Base-by-base conservation (phyloP, 768 basidiomycete species). In the Amanita polypyramis region DNA sequence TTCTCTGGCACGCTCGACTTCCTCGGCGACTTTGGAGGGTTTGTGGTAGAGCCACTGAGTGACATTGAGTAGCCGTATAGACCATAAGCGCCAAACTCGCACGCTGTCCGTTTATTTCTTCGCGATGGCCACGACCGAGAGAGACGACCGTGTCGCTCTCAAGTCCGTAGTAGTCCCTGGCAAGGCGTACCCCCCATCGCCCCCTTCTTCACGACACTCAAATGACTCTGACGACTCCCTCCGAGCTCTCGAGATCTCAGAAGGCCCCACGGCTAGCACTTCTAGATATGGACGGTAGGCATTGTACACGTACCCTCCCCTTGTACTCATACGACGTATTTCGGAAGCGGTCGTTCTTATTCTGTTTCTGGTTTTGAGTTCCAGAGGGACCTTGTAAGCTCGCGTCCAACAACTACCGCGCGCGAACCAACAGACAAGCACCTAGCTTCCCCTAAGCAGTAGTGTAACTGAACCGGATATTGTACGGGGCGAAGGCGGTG, bases 351-450 rank as follows among this genome's bases (percentile, higher is more conserved):
- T 45, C 73, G 85, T 17, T 79, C 84, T 1, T 80, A 82, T 62
- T 89, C 86, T 42, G 64, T 82, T 40, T 72, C 80, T 5, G 82
- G 82, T 5, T 90, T 92, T 61, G 79, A 90, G 54, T 90, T 90
- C 55, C 78, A 85, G 60, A 72, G 73, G 39, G 82, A 87, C 54
- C 65, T 92, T 47, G 62, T 60, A 35, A 47, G 36, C 37, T 21
- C 34, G 12, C 47, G 10, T 29, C 32, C n/a, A 14, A 4, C 25
- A 35, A 45, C 19, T 32, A 17, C 21, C n/a, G 3, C 33, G 25
- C 23, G 42, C 39, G 20, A 14, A 42, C 45, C 21, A 15, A 49
- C 32, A 11, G 42, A 25, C 32, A 21, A 6, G 19, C 33, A 12
- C 11, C 27, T 44, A 73, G 57, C 68, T 93, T 30, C 91, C 88